phyloP scores from a whole-genome alignment of 2,329 filamentous ascomycete genomes.

The Aschersonia sp. region DNA sequence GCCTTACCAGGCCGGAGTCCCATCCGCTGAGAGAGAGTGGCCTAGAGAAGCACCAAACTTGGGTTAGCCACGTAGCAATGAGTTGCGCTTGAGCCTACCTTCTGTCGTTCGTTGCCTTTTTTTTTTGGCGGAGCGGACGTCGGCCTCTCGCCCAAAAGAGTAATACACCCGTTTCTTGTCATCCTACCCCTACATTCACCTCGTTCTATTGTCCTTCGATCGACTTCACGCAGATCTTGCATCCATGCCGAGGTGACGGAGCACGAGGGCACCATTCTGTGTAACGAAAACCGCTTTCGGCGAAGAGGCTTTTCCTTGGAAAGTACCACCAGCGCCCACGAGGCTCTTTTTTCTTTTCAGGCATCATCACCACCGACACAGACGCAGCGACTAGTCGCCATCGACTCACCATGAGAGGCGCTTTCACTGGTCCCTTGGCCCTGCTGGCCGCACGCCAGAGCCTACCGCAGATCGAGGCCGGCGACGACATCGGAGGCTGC shows the following conservation, averaged over 20 bases:
- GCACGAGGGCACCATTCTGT: too few species aligned
- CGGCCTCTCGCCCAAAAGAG: not conserved
- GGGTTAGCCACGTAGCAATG: not conserved
- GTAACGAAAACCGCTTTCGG: too few species aligned
- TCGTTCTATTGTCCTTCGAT: not conserved
- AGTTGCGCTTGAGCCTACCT: not conserved
- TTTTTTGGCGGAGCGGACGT: not conserved
- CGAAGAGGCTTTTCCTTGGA: too few species aligned
- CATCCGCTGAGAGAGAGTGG: not conserved
- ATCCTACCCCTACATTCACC: not conserved
- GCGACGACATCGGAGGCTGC: conserved; percentile 14
- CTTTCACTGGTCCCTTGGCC: not conserved
- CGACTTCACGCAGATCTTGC: too few species aligned
- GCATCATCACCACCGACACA: too few species aligned
- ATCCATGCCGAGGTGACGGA: too few species aligned
- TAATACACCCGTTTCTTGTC: not conserved
- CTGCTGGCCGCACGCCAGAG: conserved; percentile 6
- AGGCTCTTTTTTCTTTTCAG: too few species aligned
- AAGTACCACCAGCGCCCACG: too few species aligned
- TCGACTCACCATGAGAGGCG: too few species aligned
- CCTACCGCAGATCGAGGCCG: conserved; percentile 10
- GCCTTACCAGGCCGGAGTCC: not conserved
- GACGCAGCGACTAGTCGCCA: too few species aligned
- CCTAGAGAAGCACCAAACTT: not conserved
- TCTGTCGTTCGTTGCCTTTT: not conserved